Evolutionary conservation across 164 flowering plant genomes (phyloP).

Genomic region (Sextonia rubra): DNA sequence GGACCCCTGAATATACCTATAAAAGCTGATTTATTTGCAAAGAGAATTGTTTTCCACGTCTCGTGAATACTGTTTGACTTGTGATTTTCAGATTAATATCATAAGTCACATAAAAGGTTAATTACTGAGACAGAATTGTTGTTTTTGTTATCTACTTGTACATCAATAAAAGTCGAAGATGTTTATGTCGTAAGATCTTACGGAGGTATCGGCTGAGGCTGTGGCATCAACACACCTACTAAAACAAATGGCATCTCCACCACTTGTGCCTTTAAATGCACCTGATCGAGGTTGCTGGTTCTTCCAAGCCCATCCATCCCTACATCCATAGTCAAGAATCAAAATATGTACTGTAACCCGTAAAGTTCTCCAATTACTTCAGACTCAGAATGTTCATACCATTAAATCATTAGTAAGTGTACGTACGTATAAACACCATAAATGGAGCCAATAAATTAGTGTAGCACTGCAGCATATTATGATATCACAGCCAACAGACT

Average conservation of each 20-base stretch:
- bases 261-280: slow-evolving; percentile 73
- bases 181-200: slow-evolving; percentile 17
- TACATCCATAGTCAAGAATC: slow-evolving; percentile 19
- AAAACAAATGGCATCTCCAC: slow-evolving; percentile 77
- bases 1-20: background rate
- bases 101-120: background rate
- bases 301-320: slow-evolving; percentile 76
- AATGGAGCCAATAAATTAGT: background rate
- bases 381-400: too few relatives aligned
- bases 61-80: background rate
- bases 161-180: background rate
- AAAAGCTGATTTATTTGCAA: too few relatives aligned
- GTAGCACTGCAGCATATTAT: background rate
- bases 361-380: background rate
- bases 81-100: background rate
- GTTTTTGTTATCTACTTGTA: background rate
- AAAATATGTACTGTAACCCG: background rate
- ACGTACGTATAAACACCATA: background rate
- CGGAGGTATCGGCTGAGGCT: slow-evolving; percentile 76
- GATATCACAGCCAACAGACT: background rate
- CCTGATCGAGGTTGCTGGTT: slow-evolving; percentile 84
- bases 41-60: too few relatives aligned
- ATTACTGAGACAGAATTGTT: background rate
- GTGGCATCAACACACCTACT: slow-evolving; percentile 90
- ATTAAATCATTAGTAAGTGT: background rate